Percentiles rank a stretch among this genome's conserved stretches.
phyloP scores from a whole-genome alignment of 2,329 filamentous ascomycete genomes.

The Microdochium bolleyi region DNA sequence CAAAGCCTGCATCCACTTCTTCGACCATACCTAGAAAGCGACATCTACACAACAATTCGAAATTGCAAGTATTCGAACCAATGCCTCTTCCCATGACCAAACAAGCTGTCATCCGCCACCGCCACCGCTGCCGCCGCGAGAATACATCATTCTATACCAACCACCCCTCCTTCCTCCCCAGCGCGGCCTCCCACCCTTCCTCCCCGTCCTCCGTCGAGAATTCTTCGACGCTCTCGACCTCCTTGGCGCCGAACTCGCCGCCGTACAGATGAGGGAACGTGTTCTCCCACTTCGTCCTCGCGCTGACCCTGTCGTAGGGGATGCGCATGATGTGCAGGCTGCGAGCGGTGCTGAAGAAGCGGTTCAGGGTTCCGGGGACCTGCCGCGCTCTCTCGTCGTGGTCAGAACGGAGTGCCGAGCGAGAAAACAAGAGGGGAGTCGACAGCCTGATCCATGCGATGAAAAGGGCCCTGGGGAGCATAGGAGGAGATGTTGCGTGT shows the following conservation, averaged over 20 bases:
- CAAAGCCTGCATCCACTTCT: too few species aligned
- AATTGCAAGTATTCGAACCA: too few species aligned
- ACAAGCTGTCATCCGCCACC: too few species aligned
- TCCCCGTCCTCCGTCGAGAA: conserved; percentile 35
- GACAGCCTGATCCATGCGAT: too few species aligned
- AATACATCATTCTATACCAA: conserved; percentile 15
- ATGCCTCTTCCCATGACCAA: too few species aligned
- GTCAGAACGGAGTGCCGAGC: not conserved
- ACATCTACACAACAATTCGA: too few species aligned
- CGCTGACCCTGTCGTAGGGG: not conserved
- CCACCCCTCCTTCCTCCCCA: conserved; percentile 29
- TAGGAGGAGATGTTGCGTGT: too few species aligned
- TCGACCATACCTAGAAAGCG: too few species aligned
- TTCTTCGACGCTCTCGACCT: conserved; percentile 37
- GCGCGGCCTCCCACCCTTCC: conserved; percentile 35
- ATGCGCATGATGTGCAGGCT: conserved; percentile 35
- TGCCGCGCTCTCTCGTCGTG: conserved; percentile 8
- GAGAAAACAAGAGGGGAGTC: too few species aligned
- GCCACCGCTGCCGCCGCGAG: too few species aligned
- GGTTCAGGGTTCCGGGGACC: conserved; percentile 34
- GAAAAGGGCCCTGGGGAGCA: too few species aligned
- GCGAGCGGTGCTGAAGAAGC: conserved; percentile 31
- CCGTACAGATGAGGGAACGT: conserved; percentile 53
- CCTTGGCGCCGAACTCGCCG: conserved; percentile 44
- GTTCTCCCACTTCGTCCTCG: conserved; percentile 42